These are phyloP conservation scores for Brachypodium distachyon DNA, from an alignment of 202 grass and related monocot species.

Conservation along the genomic window DNA sequence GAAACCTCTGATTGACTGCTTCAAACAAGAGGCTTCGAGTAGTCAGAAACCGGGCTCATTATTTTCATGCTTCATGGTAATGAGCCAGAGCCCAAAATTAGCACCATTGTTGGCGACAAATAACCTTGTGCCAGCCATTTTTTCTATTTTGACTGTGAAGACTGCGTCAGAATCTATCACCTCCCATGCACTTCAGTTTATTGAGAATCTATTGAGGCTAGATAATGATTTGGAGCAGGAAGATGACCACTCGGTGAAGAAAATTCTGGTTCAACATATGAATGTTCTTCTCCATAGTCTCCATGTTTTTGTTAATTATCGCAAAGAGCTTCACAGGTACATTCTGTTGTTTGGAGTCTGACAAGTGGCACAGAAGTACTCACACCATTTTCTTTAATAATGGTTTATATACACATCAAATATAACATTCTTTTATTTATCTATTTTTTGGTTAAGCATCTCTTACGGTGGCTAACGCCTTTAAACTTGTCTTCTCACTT, in stretches of 20 bases:
- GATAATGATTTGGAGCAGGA: slow-evolving; percentile 60
- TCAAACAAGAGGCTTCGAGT: slow-evolving; percentile 80
- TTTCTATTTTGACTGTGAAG: slow-evolving; percentile 85
- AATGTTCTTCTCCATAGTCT: slow-evolving; percentile 79
- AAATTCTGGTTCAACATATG: slow-evolving; percentile 67
- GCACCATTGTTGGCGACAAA: slow-evolving; percentile 45
- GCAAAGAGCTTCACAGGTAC: slow-evolving; percentile 70
- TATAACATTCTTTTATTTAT: slow-evolving; percentile 16
- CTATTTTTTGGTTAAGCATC: slow-evolving; percentile 8
- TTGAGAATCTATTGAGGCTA: slow-evolving; percentile 86
- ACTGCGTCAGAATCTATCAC: slow-evolving; percentile 72
- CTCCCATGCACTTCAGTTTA: slow-evolving; percentile 64
- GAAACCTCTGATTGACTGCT: slow-evolving; percentile 68
- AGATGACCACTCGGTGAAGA: slow-evolving; percentile 48
- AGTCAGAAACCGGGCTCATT: slow-evolving; percentile 84
- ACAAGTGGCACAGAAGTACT: not conserved
- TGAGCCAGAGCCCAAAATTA: slow-evolving; percentile 75
- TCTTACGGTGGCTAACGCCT: not conserved
- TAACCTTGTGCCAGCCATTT: slow-evolving; percentile 74
- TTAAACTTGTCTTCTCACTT: not conserved
- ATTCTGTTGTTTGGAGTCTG: slow-evolving; percentile 4
- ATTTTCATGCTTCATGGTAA: slow-evolving; percentile 84
- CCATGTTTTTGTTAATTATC: slow-evolving; percentile 66
- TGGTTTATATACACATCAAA: not conserved
- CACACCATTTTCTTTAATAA: not conserved